phyloP scores from a whole-genome alignment of 2,329 filamentous ascomycete genomes.

The Aspergillus latus region DNA sequence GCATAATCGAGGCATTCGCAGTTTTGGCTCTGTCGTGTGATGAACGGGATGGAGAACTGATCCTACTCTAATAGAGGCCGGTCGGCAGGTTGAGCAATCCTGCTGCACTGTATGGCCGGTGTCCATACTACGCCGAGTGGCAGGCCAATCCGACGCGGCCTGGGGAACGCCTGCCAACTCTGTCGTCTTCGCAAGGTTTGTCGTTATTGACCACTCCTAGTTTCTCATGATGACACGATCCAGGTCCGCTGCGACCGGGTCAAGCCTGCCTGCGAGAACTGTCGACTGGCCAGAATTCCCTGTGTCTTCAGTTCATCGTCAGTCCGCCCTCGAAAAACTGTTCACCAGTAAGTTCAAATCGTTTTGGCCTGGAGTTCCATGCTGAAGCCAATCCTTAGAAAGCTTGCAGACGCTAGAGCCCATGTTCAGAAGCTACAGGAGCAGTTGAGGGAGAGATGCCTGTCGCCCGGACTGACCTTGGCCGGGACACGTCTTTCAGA shows the following conservation, averaged over 20 bases:
- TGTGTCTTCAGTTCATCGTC: conserved; percentile 24
- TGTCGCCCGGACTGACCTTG: not conserved
- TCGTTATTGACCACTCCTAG: not conserved
- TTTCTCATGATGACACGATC: too few species aligned
- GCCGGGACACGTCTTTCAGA: not conserved
- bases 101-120: too few species aligned
- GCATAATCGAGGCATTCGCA: too few species aligned
- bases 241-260: conserved; percentile 30
- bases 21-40: too few species aligned
- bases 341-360: conserved; percentile 22
- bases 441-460: not conserved
- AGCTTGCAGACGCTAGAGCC: conserved; percentile 22
- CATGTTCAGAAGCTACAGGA: conserved; percentile 14
- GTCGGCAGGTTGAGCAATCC: too few species aligned
- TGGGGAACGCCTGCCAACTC: conserved; percentile 24
- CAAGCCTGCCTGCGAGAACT: conserved; percentile 29
- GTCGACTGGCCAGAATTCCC: conserved; percentile 20
- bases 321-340: conserved; percentile 19
- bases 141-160: not conserved
- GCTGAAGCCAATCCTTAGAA: conserved; percentile 4
- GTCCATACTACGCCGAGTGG: not conserved
- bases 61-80: too few species aligned
- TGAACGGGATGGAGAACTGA: too few species aligned
- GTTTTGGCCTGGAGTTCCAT: not conserved
- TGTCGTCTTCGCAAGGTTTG: conserved; percentile 27